Evolutionary conservation across 2,329 filamentous ascomycete genomes (phyloP).

Genomic region (Ophiostoma ulmi): DNA sequence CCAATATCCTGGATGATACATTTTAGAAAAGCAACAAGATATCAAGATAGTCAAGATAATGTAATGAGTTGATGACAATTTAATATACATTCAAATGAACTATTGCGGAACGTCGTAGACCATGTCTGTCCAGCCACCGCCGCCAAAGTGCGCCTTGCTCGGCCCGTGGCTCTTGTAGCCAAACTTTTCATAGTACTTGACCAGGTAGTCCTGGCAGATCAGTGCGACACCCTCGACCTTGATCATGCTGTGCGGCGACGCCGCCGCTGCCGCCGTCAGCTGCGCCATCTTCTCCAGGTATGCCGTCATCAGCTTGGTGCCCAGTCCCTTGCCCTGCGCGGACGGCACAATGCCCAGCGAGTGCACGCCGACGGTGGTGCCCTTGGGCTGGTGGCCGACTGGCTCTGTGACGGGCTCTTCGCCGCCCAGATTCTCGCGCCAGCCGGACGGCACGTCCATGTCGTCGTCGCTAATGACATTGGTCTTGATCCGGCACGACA

Average conservation of each 20-base stretch:
- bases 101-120: constrained; percentile 2
- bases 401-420: constrained; percentile 40
- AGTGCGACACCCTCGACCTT: constrained; percentile 59
- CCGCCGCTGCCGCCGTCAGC: constrained; percentile 52
- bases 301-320: constrained; percentile 65
- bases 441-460: constrained; percentile 66
- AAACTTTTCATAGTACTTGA: constrained; percentile 70
- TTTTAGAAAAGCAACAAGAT: constrained; percentile 40
- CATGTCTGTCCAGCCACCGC: constrained; percentile 80
- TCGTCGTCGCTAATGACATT: constrained; percentile 64
- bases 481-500: constrained; percentile 65
- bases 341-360: constrained; percentile 74
- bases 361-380: constrained; percentile 73
- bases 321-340: constrained; percentile 69
- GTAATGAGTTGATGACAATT: not conserved
- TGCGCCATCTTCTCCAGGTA: constrained; percentile 68
- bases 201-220: constrained; percentile 67
- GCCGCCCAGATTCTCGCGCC: constrained; percentile 47
- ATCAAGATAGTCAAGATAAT: not conserved
- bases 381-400: constrained; percentile 66
- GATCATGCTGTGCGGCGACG: constrained; percentile 40
- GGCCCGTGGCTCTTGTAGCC: constrained; percentile 65
- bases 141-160: constrained; percentile 67
- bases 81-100: not conserved
- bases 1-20: constrained; percentile 57